A percentile compares a stretch with the other conserved stretches of the same genome.
Conservation (phyloP, 2,329 filamentous ascomycete genomes). For the Penicillium sp. region DNA sequence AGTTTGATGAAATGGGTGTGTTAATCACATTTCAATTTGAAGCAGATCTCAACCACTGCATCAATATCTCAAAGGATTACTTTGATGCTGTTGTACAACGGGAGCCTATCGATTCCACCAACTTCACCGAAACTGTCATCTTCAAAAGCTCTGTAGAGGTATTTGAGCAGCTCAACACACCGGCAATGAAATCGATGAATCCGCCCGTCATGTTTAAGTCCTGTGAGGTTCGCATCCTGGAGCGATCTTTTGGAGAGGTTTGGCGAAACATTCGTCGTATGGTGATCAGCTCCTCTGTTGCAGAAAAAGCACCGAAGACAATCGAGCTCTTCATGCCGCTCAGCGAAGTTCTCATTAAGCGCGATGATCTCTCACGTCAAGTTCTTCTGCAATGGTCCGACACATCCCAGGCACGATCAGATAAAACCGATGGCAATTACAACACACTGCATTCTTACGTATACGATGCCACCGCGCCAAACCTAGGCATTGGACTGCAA, state of each 20-base stretch:
- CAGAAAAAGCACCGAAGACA: conserved; percentile 27
- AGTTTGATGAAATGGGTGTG: conserved; percentile 27
- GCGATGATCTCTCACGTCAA: conserved; percentile 23
- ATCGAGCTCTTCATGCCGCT: conserved; percentile 33
- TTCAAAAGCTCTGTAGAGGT: conserved; percentile 31
- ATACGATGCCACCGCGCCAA: conserved; percentile 33
- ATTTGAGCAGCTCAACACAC: conserved; percentile 31
- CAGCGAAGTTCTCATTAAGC: conserved; percentile 29
- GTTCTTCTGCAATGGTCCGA: conserved; percentile 35
- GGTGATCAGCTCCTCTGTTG: conserved; percentile 32
- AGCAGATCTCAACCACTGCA: conserved; percentile 29
- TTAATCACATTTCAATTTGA: conserved; percentile 32
- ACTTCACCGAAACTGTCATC: conserved; percentile 32
- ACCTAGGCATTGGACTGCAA: conserved; percentile 28
- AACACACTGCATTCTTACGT: conserved; percentile 30
- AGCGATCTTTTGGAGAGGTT: conserved; percentile 29
- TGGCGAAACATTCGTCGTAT: conserved; percentile 34
- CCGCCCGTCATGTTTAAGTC: conserved; percentile 27
- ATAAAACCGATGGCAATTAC: conserved; percentile 33
- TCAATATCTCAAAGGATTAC: conserved; percentile 32
- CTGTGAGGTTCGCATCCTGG: conserved; percentile 34
- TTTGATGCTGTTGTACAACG: conserved; percentile 33
- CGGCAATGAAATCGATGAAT: conserved; percentile 32
- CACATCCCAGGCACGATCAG: conserved; percentile 28
- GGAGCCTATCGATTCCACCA: conserved; percentile 30